Evolutionary conservation across 768 basidiomycete genomes (phyloP).

Genomic region (Pisolithus microcarpus): DNA sequence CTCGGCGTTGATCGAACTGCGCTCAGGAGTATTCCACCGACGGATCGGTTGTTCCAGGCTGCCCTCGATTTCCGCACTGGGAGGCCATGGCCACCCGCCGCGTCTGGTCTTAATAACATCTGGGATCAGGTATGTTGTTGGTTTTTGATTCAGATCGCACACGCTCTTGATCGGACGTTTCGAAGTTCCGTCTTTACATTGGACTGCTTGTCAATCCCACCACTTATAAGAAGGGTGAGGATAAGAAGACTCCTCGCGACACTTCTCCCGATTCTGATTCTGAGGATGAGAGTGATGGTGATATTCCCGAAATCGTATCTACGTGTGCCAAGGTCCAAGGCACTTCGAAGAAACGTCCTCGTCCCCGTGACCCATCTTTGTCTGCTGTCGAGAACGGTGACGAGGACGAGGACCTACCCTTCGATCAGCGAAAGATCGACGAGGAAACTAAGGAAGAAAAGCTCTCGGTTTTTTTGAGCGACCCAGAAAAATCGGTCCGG

Average conservation of each 20-base stretch:
- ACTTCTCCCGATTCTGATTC: constrained; percentile 30
- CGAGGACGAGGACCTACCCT: constrained; percentile 31
- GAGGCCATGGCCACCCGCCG: constrained; percentile 32
- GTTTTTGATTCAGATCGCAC: background rate
- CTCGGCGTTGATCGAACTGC: background rate
- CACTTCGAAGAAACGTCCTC: constrained; percentile 20
- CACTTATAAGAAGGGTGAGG: constrained; percentile 22
- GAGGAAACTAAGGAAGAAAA: constrained; percentile 36
- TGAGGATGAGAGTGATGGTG: constrained; percentile 21
- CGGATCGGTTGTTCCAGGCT: constrained; percentile 54
- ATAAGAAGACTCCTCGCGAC: constrained; percentile 25
- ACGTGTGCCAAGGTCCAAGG: background rate
- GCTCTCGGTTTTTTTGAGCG: constrained; percentile 47
- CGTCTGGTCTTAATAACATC: constrained; percentile 31
- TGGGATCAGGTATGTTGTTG: constrained; percentile 56
- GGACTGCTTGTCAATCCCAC: constrained; percentile 50
- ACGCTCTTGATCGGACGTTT: constrained; percentile 6
- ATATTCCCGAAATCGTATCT: constrained; percentile 5
- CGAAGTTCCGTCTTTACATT: constrained; percentile 53
- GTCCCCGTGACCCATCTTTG: constrained; percentile 9
- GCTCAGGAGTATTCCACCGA: constrained; percentile 35
- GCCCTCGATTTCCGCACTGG: constrained; percentile 47
- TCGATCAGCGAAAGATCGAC: constrained; percentile 28
- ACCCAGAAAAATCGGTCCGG: constrained; percentile 51
- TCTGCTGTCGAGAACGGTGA: constrained; percentile 14